A percentile compares a stretch with the other conserved stretches of the same genome.
Conservation (phyloP, 208 protist genomes). For the Acanthamoeba pearcei region DNA sequence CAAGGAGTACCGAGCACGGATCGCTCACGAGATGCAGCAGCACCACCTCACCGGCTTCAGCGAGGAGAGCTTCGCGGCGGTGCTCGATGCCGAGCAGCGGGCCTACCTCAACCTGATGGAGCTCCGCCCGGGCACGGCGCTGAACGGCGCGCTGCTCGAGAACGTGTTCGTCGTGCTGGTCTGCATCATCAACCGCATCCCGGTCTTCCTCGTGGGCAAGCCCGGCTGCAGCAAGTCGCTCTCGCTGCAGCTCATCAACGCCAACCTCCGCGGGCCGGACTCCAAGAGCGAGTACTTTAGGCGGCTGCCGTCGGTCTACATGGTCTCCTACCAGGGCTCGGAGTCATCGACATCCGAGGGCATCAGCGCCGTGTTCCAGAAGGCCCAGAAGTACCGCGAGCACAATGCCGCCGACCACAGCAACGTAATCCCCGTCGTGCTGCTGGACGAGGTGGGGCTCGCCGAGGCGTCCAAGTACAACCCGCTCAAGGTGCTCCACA, state of each 20-base stretch:
- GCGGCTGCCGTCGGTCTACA: conserved; percentile 9
- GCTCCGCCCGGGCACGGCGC: neutral
- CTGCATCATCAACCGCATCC: conserved; percentile 60
- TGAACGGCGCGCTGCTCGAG: conserved; percentile 46
- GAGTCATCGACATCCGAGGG: conserved; percentile 17
- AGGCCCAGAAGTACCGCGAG: neutral
- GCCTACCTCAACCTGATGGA: neutral
- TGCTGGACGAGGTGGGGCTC: conserved; percentile 92
- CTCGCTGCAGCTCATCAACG: neutral
- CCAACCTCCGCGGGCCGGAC: neutral
- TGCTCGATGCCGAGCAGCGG: neutral
- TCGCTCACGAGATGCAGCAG: neutral
- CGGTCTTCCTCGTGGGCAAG: conserved; percentile 76
- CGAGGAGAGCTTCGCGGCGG: no score
- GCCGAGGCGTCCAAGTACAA: conserved; percentile 87
- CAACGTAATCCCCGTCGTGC: conserved; percentile 81
- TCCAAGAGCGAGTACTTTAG: conserved; percentile 9
- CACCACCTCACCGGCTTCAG: neutral
- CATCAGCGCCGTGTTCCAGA: conserved; percentile 1
- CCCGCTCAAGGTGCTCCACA: conserved; percentile 92
- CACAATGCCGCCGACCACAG: neutral
- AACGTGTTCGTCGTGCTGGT: conserved; percentile 75
- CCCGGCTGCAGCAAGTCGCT: conserved; percentile 49
- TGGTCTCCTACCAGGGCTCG: conserved; percentile 51
- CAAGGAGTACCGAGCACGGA: no score